These are phyloP conservation scores for Dispira simplex DNA, from an alignment of 192 early-diverging fungal genomes.

Conservation along the genomic window DNA sequence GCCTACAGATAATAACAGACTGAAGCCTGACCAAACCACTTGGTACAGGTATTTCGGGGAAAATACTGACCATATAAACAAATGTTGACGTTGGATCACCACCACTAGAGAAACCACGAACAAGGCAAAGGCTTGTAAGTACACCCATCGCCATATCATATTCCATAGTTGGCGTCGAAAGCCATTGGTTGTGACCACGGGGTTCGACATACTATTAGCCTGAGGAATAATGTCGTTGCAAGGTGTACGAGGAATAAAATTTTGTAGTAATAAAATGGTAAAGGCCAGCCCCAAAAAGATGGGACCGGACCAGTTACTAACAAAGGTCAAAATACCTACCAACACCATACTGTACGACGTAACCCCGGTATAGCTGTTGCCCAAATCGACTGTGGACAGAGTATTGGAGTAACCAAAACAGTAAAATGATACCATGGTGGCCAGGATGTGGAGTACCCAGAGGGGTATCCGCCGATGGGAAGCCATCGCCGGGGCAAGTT, in stretches of 20 bases:
- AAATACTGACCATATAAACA: slow-evolving; percentile 76
- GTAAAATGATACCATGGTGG: slow-evolving; percentile 39
- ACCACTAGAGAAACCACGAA: slow-evolving; percentile 42
- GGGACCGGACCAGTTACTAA: slow-evolving; percentile 54
- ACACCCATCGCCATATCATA: slow-evolving; percentile 14
- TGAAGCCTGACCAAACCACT: slow-evolving; percentile 32
- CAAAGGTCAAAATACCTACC: slow-evolving; percentile 52
- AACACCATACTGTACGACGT: slow-evolving; percentile 37
- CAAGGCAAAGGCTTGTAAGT: slow-evolving; percentile 31
- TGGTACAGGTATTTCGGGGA: slow-evolving; percentile 70
- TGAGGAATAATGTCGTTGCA: too few relatives aligned
- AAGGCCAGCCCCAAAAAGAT: slow-evolving; percentile 46
- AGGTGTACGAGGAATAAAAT: too few relatives aligned
- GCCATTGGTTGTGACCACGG: too few relatives aligned
- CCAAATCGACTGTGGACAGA: slow-evolving; percentile 60
- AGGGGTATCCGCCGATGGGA: background rate
- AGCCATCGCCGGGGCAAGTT: background rate
- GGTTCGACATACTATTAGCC: too few relatives aligned
- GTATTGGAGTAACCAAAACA: slow-evolving; percentile 59
- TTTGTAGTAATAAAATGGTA: slow-evolving; percentile 6
- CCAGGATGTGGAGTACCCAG: slow-evolving; percentile 12
- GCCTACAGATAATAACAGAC: too few relatives aligned
- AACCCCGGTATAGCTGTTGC: slow-evolving; percentile 59
- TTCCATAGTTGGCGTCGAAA: slow-evolving; percentile 11
- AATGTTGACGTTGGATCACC: slow-evolving; percentile 41